Percentiles rank a stretch among this genome's conserved stretches.
Evolutionary conservation across 306 rosid species (phyloP).

Genomic region (Albizia julibrissin): DNA sequence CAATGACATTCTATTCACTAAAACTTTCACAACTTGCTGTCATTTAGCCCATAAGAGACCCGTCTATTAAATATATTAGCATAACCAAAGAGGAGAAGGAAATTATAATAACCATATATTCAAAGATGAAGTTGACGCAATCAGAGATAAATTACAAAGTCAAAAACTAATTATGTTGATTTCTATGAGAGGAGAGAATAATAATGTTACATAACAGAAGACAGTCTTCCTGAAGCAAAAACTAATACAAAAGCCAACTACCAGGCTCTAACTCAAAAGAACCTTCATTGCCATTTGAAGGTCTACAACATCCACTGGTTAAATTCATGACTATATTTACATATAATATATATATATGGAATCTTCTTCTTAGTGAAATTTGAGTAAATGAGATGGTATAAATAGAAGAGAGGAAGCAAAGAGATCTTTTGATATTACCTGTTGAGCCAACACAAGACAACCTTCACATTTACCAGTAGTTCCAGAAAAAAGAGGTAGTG

Average conservation of each 20-base stretch:
- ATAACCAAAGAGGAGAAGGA: background rate
- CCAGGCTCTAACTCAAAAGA: background rate
- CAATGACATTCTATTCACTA: background rate
- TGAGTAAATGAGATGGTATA: constrained; percentile 23
- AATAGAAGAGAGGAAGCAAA: constrained; percentile 29
- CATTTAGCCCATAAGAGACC: background rate
- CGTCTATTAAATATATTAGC: background rate
- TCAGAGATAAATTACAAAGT: constrained; percentile 2
- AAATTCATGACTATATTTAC: background rate
- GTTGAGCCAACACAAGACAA: constrained; percentile 84
- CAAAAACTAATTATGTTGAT: background rate
- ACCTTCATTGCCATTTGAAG: background rate
- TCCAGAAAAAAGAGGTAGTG: constrained; percentile 77
- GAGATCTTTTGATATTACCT: constrained; percentile 54
- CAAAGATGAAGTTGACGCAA: background rate
- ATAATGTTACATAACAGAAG: background rate
- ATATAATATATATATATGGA: background rate
- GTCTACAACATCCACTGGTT: background rate
- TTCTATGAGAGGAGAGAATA: background rate
- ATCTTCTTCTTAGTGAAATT: constrained; percentile 14
- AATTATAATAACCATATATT: background rate
- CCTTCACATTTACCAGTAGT: constrained; percentile 84
- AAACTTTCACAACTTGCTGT: background rate
- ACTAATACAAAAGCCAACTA: background rate
- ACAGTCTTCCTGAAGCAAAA: background rate